Percentiles rank a stretch among this genome's conserved stretches.
These are phyloP conservation scores for Phoma herbarum DNA, from an alignment of 2,329 filamentous ascomycete species.

Conservation along the genomic window DNA sequence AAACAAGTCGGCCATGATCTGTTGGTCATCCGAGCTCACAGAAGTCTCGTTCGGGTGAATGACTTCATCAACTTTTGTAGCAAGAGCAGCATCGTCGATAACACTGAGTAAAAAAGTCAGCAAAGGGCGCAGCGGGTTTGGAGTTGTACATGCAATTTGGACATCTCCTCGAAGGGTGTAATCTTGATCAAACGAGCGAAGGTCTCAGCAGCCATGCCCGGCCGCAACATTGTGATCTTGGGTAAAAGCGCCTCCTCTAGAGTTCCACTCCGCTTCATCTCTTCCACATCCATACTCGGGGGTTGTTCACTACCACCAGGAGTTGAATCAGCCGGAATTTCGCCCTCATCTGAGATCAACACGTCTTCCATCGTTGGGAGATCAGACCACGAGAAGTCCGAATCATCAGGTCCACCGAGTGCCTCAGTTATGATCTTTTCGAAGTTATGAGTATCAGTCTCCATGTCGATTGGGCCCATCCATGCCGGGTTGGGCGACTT, in stretches of 20 bases:
- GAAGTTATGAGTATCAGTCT: conserved; percentile 6
- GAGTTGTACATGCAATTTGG: neutral
- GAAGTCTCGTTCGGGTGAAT: no score
- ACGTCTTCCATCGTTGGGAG: conserved; percentile 8
- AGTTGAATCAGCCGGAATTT: neutral
- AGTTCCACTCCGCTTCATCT: no score
- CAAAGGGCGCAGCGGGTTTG: neutral
- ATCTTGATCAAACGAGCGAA: neutral
- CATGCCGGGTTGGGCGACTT: conserved; percentile 15
- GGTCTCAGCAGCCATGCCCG: neutral
- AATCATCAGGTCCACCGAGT: conserved; percentile 12
- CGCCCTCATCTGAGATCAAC: neutral
- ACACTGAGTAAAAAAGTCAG: neutral
- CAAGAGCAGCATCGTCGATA: neutral
- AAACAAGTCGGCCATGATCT: neutral
- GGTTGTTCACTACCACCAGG: neutral
- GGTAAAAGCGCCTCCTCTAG: neutral
- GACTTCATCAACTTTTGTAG: neutral
- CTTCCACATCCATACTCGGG: neutral
- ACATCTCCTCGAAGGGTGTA: neutral
- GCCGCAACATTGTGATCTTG: neutral
- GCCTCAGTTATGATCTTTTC: conserved; percentile 12
- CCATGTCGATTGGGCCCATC: conserved; percentile 19
- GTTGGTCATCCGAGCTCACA: no score
- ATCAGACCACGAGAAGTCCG: conserved; percentile 18